phyloP scores from a whole-genome alignment of 169 alveolate genomes.

The Cryptosporidium sp. region DNA sequence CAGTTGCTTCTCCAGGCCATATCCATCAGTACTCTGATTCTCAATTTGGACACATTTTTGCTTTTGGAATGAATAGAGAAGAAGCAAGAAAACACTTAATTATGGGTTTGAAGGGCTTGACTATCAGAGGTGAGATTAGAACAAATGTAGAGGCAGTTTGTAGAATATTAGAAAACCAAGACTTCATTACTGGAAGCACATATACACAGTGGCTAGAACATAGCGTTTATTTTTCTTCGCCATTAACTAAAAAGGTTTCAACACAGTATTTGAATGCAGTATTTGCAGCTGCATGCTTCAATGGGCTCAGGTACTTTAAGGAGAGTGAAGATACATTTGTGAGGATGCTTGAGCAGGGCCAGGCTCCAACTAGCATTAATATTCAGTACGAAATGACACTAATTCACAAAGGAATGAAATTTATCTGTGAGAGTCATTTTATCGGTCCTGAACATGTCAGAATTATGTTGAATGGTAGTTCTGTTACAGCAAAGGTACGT shows the following conservation, averaged over 20 bases:
- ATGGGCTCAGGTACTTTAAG: constrained; percentile 72
- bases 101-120: constrained; percentile 81
- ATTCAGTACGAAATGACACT: constrained; percentile 70
- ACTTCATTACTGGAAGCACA: constrained; percentile 78
- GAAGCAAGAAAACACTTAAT: constrained; percentile 82
- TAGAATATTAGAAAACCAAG: constrained; percentile 82
- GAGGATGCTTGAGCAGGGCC: constrained; percentile 79
- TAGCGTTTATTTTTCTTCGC: constrained; percentile 70
- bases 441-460: constrained; percentile 76
- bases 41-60: constrained; percentile 91
- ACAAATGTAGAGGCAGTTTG: constrained; percentile 83
- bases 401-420: constrained; percentile 75
- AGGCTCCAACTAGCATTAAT: constrained; percentile 74
- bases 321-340: constrained; percentile 62
- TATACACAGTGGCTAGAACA: constrained; percentile 79
- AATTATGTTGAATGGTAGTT: constrained; percentile 73
- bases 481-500: constrained; percentile 73
- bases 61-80: constrained; percentile 85
- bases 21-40: constrained; percentile 89
- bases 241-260: constrained; percentile 49
- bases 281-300: constrained; percentile 78
- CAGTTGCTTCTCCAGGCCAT: constrained; percentile 84
- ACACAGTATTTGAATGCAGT: constrained; percentile 74
- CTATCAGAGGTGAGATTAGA: constrained; percentile 84
- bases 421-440: constrained; percentile 70